Base-by-base conservation (phyloP, 495 filamentous ascomycete species). In the Parmelia sp. region DNA sequence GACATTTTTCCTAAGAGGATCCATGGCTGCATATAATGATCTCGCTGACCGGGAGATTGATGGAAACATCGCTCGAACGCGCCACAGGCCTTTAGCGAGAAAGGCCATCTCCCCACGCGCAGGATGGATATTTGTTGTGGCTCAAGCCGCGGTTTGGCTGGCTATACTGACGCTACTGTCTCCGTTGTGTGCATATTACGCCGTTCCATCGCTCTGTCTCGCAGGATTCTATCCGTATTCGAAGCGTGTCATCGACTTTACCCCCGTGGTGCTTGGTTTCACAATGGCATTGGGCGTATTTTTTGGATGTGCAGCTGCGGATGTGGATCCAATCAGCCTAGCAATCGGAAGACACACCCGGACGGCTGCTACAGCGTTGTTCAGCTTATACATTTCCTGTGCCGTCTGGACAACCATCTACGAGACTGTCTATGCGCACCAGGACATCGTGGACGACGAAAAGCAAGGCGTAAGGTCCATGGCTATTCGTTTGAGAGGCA, bases 401-500 rank as follows among this genome's bases (percentile, higher is more conserved):
- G 57, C 17, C 19, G 7, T 58, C 27, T 58, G 57, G 57, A 58
- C 57, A 9, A 58, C 25, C 5, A 39, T 58, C 19, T 58, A 42
- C 39, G 57, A 58, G n/a, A 58, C 31, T 21, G 25, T 58, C 35
- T 58, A 58, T 42, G 57, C 57, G 36, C 57, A 58, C n/a, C 57
- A 58, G 36, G 57, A 58, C 36, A 58, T 58, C 21, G 35, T 12
- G 39, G 57, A 58, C 35, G 57, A 58, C 15, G 57, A 42, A 25
- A 40, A 21, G 36, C 36, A n/a, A 3, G 57, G 57, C 36, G 57
- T 58, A 15, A 58, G 36, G 11, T 58, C 57, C 7, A 58, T 58
- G 57, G 57, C 57, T 42, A 6, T 58, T 15, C 57, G 57, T 36
- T 42, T 58, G 56, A 58, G 39, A 58, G 56, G 56, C 56, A 58